Conservation (phyloP, 1,284 basidiomycete genomes). For the Naganishia sp. region DNA sequence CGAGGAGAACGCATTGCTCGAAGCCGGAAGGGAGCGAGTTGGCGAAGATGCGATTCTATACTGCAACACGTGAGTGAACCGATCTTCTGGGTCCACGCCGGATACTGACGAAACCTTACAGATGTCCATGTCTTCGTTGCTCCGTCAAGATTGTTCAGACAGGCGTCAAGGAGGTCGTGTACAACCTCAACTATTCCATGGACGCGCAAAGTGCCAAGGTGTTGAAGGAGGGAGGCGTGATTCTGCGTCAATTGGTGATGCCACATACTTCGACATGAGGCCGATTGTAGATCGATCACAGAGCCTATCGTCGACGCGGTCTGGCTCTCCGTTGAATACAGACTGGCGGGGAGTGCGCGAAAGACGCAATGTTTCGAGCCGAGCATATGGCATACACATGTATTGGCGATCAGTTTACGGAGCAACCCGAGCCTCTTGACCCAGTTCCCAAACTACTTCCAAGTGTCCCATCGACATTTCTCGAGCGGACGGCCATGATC, state of each 20-base stretch:
- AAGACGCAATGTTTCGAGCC: too few species aligned
- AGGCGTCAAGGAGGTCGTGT: conserved; percentile 89
- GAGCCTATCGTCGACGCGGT: too few species aligned
- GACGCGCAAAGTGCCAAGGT: conserved; percentile 77
- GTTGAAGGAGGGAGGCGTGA: conserved; percentile 74
- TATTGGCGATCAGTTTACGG: too few species aligned
- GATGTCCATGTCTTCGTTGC: conserved; percentile 95
- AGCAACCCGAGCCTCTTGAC: too few species aligned
- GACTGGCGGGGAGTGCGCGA: too few species aligned
- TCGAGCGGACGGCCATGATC: too few species aligned
- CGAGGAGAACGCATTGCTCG: conserved; percentile 95
- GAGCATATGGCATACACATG: too few species aligned
- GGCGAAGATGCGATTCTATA: conserved; percentile 83
- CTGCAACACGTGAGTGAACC: conserved; percentile 65
- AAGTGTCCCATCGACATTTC: too few species aligned
- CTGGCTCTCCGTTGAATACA: too few species aligned
- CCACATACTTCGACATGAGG: conserved; percentile 34
- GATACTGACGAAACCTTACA: conserved; percentile 46
- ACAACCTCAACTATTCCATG: conserved; percentile 95
- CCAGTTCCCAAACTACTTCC: too few species aligned
- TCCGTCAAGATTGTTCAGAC: conserved; percentile 93
- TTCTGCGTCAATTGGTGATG: conserved; percentile 64
- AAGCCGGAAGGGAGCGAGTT: conserved; percentile 82
- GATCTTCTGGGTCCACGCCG: neutral
- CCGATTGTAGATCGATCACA: neutral